Base-by-base conservation (phyloP, 352 stramenopile genomes). In the Globisporangium viniferum region DNA sequence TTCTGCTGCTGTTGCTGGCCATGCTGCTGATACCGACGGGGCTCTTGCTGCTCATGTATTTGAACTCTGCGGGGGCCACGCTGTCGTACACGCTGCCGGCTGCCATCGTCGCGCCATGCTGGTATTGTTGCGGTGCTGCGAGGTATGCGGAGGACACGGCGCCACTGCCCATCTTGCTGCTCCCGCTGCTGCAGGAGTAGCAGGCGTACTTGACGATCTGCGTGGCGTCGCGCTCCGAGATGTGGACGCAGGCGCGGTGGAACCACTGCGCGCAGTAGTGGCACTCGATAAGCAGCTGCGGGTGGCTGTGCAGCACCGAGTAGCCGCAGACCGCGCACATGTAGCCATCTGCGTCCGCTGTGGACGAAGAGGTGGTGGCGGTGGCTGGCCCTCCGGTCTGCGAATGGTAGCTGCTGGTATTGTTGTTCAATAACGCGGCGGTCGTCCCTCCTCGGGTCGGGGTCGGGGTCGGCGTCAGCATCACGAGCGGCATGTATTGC, bases 191-290 rank as follows among this genome's bases (percentile, higher is more conserved):
- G 61, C 79, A 87, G 10, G 58, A 24, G 33, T 68, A 73, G 33
- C 79, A 87, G 9, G 79, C 76, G 64, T 74, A 84, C 60, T 81
- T 78, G 65, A 77, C 68, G 61, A 87, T 82, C 60, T 76, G 72
- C 70, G 82, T 73, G 53, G 79, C 79, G 56, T 82, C 74, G 33
- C 74, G 65, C 62, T 86, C 76, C 62, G 68, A 82, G 22, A 84
- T 68, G 57, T 75, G 64, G 41, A 87, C 70, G 66, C 79, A 87
- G n/a, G 67, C 69, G 53, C 79, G 76, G 55, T 87, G 79, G 68
- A 80, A 84, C 79, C 79, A 87, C n/a, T 74, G 71, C 7, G 70
- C 66, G 67, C 79, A 87, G 70, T 80, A 82, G 54, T 83, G 77
- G 60, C 79, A 87, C 57, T 87, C 79, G 65, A 87, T 66, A 29